phyloP scores from a whole-genome alignment of 1,139 yeast genomes.

The Hyphopichia fennica region DNA sequence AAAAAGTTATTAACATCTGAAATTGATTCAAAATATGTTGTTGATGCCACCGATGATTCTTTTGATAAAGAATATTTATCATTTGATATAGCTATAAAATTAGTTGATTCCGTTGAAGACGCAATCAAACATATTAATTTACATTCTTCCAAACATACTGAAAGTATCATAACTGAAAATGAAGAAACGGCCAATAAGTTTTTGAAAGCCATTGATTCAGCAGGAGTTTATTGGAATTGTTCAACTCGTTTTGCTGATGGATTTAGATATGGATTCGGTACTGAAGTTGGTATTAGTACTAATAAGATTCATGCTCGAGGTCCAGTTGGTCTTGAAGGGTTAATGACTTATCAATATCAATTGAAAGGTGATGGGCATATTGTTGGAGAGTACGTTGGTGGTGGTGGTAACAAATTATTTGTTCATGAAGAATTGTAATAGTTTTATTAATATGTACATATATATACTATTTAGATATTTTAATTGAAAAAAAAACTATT shows the following conservation, averaged over 20 bases:
- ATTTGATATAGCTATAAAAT: slow-evolving; percentile 73
- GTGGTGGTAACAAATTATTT: slow-evolving; percentile 84
- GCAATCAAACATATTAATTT: slow-evolving; percentile 83
- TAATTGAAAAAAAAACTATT: no score
- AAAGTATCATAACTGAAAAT: slow-evolving; percentile 79
- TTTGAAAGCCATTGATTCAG: slow-evolving; percentile 84
- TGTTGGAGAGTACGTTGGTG: slow-evolving; percentile 88
- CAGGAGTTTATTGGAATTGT: slow-evolving; percentile 99
- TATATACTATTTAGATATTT: neutral
- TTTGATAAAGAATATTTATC: slow-evolving; percentile 84
- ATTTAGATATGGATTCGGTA: slow-evolving; percentile 95
- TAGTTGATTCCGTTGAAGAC: slow-evolving; percentile 56
- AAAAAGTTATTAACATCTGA: slow-evolving; percentile 18
- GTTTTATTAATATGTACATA: slow-evolving; percentile 10
- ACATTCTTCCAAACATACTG: slow-evolving; percentile 97
- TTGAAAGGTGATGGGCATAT: slow-evolving; percentile 89
- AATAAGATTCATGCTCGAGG: slow-evolving; percentile 98
- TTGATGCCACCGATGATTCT: slow-evolving; percentile 53
- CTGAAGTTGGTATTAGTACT: slow-evolving; percentile 97
- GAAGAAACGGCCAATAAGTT: slow-evolving; percentile 70
- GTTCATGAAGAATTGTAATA: slow-evolving; percentile 66
- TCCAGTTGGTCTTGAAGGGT: slow-evolving; percentile 96
- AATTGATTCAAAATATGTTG: slow-evolving; percentile 18
- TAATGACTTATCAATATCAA: slow-evolving; percentile 93
- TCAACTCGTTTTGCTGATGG: slow-evolving; percentile 98